Base-by-base conservation (phyloP, 2,329 filamentous ascomycete species). In the Alternaria gaisen region DNA sequence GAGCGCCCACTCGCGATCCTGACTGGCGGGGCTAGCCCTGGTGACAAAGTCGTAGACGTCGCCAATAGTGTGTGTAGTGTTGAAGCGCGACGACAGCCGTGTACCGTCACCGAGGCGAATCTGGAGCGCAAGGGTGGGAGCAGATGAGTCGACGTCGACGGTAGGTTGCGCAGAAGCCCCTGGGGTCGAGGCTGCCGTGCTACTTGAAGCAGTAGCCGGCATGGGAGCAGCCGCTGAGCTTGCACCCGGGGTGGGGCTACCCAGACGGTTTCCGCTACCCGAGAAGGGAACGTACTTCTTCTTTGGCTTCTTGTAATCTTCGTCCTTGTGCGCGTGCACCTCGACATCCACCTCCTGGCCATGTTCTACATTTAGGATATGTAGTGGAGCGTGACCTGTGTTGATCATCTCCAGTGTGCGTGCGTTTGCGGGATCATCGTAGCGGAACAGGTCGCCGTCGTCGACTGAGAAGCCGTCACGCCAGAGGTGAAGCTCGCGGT, bases 381-480 rank as follows among this genome's bases (percentile, higher is more conserved):
- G 88, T 11, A 93, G 82, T 7, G 92, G 92, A 0, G 91, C 92
- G 18, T 91, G 88, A 9, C 92, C 92, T 20, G 87, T 85, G 61
- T 91, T 88, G 71, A 95, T 95, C 84, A 93, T 90, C 59, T 88
- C 83, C 44, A 95, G 83, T 54, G 91, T 90, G 51, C 85, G 83
- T 30, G 88, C 87, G 75, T 94, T 93, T 30, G 85, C 85, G 0
- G 91, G 91, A 76, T 95, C 91, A 71, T 94, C 90, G 73, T 92
- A 94, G 57, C 91, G 88, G 75, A 87, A 89, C 38, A 95, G 86
- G 47, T 89, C 86, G 28, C 92, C 92, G 71, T 95, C 91, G 61
- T 94, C 92, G 62, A 96, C 88, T 66, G 91, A 94, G 80, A 95
- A 94, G 14, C 92, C 92, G 73, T 96, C 90, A 42, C 86, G 85